Conservation (phyloP, 768 basidiomycete genomes). For the Leucosporidium creatinivorum region DNA sequence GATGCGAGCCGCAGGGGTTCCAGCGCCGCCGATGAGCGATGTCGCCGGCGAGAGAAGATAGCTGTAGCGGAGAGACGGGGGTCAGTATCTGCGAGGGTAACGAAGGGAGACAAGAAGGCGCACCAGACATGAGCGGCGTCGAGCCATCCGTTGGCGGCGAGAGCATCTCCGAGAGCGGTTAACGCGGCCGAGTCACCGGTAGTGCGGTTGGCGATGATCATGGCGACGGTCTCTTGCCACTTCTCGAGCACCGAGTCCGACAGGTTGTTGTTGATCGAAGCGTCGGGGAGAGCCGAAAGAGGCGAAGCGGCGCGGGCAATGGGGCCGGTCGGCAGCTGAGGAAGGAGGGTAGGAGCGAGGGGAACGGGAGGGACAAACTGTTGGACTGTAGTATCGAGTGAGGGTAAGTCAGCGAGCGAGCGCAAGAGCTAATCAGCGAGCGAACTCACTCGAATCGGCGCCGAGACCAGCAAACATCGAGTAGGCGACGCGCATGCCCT, state of each 20-base stretch:
- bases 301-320: slow-evolving; percentile 44
- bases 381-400: slow-evolving; percentile 51
- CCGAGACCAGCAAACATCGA: slow-evolving; percentile 79
- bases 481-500: slow-evolving; percentile 71
- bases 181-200: slow-evolving; percentile 65
- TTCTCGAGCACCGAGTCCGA: slow-evolving; percentile 58
- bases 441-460: slow-evolving; percentile 57
- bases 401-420: slow-evolving; percentile 5
- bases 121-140: slow-evolving; percentile 92
- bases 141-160: slow-evolving; percentile 61
- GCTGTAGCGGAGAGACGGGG: slow-evolving; percentile 44
- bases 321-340: not conserved
- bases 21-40: slow-evolving; percentile 62
- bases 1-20: slow-evolving; percentile 59
- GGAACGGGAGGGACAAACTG: slow-evolving; percentile 60
- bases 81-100: not conserved
- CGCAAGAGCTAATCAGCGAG: not conserved
- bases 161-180: slow-evolving; percentile 74
- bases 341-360: slow-evolving; percentile 2
- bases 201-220: slow-evolving; percentile 62
- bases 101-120: slow-evolving; percentile 37
- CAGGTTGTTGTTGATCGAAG: slow-evolving; percentile 42
- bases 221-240: slow-evolving; percentile 80
- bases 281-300: slow-evolving; percentile 52
- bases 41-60: slow-evolving; percentile 82